Conservation (phyloP, 306 rosid species). For the Prunus kanzakura region DNA sequence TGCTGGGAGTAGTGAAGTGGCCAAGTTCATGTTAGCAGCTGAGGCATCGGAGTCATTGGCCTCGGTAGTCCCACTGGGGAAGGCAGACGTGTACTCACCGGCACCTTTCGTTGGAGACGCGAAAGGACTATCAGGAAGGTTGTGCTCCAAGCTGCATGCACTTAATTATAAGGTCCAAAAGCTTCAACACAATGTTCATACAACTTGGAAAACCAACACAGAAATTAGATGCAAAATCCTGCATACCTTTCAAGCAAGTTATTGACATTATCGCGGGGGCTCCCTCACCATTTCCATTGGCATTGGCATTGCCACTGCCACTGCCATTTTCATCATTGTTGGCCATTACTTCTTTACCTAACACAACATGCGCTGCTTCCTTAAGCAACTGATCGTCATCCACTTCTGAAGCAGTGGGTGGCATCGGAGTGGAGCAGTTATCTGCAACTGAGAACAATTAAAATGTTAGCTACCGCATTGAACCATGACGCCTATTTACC, state of each 20-base stretch:
- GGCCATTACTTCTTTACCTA: conserved; percentile 35
- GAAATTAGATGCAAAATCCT: conserved; percentile 14
- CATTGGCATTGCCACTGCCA: background rate
- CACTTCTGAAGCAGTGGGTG: conserved; percentile 26
- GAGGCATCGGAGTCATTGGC: conserved; percentile 43
- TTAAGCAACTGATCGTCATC: conserved; percentile 37
- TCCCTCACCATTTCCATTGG: conserved; percentile 21
- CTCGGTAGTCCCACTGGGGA: conserved; percentile 41
- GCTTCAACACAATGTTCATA: conserved; percentile 3
- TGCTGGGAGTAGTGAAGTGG: conserved; percentile 43
- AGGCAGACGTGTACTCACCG: conserved; percentile 44
- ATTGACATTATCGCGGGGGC: conserved; percentile 41
- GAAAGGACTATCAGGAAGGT: conserved; percentile 95
- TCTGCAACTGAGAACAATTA: conserved; percentile 40
- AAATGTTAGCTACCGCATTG: background rate
- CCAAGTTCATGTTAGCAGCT: conserved; percentile 49
- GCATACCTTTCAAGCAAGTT: conserved; percentile 69
- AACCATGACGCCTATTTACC: background rate
- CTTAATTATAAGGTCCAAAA: conserved; percentile 21
- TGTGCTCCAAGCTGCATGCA: conserved; percentile 82
- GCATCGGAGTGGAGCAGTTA: conserved; percentile 31
- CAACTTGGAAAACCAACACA: conserved; percentile 6
- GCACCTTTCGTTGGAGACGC: conserved; percentile 89
- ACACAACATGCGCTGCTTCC: conserved; percentile 6
- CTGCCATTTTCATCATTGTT: conserved; percentile 36